Evolutionary conservation across 1,139 yeast genomes (phyloP).

Genomic region (Hansenula anomala): DNA sequence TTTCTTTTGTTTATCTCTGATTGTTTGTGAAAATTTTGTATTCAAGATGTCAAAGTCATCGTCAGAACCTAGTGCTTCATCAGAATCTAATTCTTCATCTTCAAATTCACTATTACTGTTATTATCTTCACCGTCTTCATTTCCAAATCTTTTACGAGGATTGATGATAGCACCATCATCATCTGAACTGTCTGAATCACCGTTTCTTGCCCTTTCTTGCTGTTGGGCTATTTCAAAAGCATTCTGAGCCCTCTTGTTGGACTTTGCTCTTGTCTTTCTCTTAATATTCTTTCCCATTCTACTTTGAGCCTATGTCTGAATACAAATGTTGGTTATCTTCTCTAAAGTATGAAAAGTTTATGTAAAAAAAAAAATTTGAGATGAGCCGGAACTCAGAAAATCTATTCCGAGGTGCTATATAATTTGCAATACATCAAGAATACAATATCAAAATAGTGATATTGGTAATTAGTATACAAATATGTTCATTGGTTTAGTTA

Average conservation of each 20-base stretch:
- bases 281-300: conserved; percentile 24
- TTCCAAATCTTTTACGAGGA: conserved; percentile 27
- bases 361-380: conserved; percentile 3
- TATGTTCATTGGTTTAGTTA: too few relatives aligned
- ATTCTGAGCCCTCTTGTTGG: conserved; percentile 32
- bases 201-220: conserved; percentile 31
- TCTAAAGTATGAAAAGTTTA: too few relatives aligned
- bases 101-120: conserved; percentile 34
- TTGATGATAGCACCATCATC: conserved; percentile 33
- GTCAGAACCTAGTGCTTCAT: conserved; percentile 72
- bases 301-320: too few relatives aligned
- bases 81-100: conserved; percentile 73
- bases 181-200: conserved; percentile 28
- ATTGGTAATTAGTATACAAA: too few relatives aligned
- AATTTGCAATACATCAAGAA: too few relatives aligned
- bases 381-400: conserved; percentile 3
- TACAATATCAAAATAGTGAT: too few relatives aligned
- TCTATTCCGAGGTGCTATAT: background rate
- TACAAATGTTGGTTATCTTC: too few relatives aligned
- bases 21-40: conserved; percentile 63
- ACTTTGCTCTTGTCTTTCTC: conserved; percentile 23
- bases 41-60: conserved; percentile 67
- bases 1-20: conserved; percentile 49
- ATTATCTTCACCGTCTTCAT: conserved; percentile 19
- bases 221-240: conserved; percentile 48